Conservation (phyloP, 2,329 filamentous ascomycete genomes). For the Fusarium kyushuense region DNA sequence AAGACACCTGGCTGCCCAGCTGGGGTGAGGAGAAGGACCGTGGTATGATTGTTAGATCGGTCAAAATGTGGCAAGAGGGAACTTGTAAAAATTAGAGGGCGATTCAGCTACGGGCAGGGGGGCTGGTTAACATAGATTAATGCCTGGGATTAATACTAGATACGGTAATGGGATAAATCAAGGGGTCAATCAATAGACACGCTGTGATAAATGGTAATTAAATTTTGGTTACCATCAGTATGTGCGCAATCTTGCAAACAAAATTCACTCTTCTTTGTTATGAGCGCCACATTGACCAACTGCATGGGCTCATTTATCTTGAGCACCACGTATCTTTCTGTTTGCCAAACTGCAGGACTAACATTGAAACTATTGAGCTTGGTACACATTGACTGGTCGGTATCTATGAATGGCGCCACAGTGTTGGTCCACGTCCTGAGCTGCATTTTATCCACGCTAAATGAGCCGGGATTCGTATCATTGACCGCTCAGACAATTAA, state of each 20-base stretch:
- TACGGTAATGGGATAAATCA: background rate
- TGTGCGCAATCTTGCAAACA: too few relatives aligned
- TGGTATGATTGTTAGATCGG: background rate
- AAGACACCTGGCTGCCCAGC: background rate
- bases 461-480: background rate
- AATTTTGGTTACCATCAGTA: too few relatives aligned
- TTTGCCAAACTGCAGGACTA: background rate
- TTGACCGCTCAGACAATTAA: background rate
- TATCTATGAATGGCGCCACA: background rate
- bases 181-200: background rate
- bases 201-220: too few relatives aligned
- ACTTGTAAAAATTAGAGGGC: background rate
- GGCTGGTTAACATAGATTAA: background rate
- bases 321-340: background rate
- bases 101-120: background rate
- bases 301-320: too few relatives aligned
- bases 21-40: background rate
- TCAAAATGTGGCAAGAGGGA: background rate
- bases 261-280: background rate
- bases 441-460: background rate
- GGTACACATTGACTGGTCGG: background rate
- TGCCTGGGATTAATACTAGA: background rate
- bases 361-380: background rate
- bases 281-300: fast-evolving
- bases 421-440: background rate